Percentiles rank a stretch among this genome's conserved stretches.
Evolutionary conservation across 2,329 filamentous ascomycete species (phyloP).

Genomic region (Monascus ruber): DNA sequence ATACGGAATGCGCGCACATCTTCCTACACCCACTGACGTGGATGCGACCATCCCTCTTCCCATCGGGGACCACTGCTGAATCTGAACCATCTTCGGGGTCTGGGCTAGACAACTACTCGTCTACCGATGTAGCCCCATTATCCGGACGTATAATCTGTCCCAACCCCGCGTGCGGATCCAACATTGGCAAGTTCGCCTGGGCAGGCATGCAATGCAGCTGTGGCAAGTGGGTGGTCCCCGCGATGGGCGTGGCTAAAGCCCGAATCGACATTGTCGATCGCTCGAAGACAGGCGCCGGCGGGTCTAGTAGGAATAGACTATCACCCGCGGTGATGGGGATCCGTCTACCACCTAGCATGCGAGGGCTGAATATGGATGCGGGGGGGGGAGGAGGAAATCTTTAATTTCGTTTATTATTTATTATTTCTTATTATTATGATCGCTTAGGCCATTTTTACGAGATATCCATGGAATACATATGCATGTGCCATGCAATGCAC

Average conservation of each 20-base stretch:
- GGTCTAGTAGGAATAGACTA: constrained; percentile 6
- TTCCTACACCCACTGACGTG: constrained; percentile 88
- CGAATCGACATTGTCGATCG: constrained; percentile 63
- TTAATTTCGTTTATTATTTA: too few relatives aligned
- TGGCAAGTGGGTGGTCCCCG: constrained; percentile 79
- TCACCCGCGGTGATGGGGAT: constrained; percentile 21
- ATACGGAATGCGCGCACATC: constrained; percentile 60
- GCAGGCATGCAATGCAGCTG: constrained; percentile 90
- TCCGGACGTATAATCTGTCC: constrained; percentile 81
- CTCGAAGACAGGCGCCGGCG: constrained; percentile 9
- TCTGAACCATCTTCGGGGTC: too few relatives aligned
- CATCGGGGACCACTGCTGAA: constrained; percentile 7
- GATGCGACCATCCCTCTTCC: constrained; percentile 73
- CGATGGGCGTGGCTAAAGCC: constrained; percentile 72
- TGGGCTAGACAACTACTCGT: constrained; percentile 7
- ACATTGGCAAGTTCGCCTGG: constrained; percentile 91
- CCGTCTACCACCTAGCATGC: constrained; percentile 29
- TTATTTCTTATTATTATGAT: too few relatives aligned
- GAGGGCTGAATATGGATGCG: constrained; percentile 1
- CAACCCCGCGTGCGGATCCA: constrained; percentile 62
- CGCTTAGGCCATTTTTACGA: too few relatives aligned
- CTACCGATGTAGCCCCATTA: constrained; percentile 58
- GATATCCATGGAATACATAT: too few relatives aligned
- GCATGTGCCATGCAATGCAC: too few relatives aligned
- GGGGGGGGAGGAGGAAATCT: too few relatives aligned